Evolutionary conservation across 495 filamentous ascomycete species (phyloP), one percentile per base, ranked within the genome.

Genomic region (Xylaria scruposa): DNA sequence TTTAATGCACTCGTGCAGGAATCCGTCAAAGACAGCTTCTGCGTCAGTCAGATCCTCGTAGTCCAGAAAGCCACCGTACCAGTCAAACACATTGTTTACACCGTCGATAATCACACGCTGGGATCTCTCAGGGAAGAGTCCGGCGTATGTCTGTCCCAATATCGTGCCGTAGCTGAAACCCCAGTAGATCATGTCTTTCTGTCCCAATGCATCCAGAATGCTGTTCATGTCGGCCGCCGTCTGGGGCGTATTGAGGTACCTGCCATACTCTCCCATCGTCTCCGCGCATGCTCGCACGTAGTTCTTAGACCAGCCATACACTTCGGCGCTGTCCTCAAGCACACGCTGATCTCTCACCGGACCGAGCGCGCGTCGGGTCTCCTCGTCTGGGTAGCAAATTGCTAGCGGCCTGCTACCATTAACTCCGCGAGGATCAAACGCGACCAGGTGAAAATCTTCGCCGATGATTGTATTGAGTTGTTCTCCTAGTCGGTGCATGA

Each of bases 141-240:
- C 76, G 1, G 84, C 83, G 53, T 84, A 86, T 26, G 79, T 92
- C 74, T 87, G 80, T 7, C 90, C 90, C 0, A 92, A 80, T 6
- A 90, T 60, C 5, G 88, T 89, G 8, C 90, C 90, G 75, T 92
- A 92, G 15, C 87, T 90, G 24, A 90, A 85, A 4, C 90, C 90
- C 90, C 90, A 91, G 73, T 88, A 92, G 38, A 86, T 77, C 53
- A 91, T 71, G 13, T 74, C 76, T 13, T 74, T 46, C 63, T 86
- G 83, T 15, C 83, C 81, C 0, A 85, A 26, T 1, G 82, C 82
- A 67, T 85, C 82, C 10, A 86, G 67, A 61, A 86, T 85, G 38
- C 74, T 79, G 70, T 85, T 85, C 82, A 86, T 86, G 70, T 86
- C 84, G 21, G 84, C 83, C 7, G 83, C 84, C 5, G 81, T 83